Evolutionary conservation across 75 land plant genomes (phyloP).

Genomic region (Selaginella moellendorffii): DNA sequence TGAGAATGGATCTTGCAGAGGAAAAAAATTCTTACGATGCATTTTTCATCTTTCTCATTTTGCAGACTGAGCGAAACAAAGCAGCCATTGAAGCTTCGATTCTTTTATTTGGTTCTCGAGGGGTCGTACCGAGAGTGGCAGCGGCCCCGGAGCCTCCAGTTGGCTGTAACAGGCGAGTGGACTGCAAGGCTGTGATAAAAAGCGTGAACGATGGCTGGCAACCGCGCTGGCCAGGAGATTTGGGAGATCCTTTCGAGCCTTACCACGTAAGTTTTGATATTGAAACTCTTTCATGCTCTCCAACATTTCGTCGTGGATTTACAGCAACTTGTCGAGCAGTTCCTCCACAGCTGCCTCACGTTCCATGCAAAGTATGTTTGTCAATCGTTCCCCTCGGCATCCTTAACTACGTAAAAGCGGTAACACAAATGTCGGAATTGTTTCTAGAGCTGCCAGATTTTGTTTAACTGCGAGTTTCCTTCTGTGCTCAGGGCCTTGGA

Average conservation of each 20-base stretch:
- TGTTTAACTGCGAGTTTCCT: not conserved
- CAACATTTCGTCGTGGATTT: slow-evolving; percentile 9
- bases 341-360: slow-evolving; percentile 13
- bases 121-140: slow-evolving; percentile 14
- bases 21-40: not conserved
- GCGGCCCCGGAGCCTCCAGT: not conserved
- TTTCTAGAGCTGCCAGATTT: not conserved
- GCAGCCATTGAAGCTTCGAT: slow-evolving; percentile 29
- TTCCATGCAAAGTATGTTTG: slow-evolving; percentile 15
- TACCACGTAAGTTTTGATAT: slow-evolving; percentile 14
- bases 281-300: not conserved
- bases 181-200: slow-evolving; percentile 14
- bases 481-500: slow-evolving; percentile 15
- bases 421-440: not conserved
- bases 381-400: too few species aligned
- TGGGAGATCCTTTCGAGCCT: slow-evolving; percentile 32
- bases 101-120: slow-evolving; percentile 22
- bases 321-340: slow-evolving; percentile 22
- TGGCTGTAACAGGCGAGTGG: too few species aligned
- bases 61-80: slow-evolving; percentile 23
- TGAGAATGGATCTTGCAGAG: not conserved
- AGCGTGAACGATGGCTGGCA: slow-evolving; percentile 29
- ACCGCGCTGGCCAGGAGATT: slow-evolving; percentile 30
- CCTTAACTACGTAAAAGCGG: too few species aligned
- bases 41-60: not conserved